A percentile compares a stretch with the other conserved stretches of the same genome.
These are phyloP conservation scores for Erodium texanum DNA, from an alignment of 441 rosid species.

Conservation along the genomic window DNA sequence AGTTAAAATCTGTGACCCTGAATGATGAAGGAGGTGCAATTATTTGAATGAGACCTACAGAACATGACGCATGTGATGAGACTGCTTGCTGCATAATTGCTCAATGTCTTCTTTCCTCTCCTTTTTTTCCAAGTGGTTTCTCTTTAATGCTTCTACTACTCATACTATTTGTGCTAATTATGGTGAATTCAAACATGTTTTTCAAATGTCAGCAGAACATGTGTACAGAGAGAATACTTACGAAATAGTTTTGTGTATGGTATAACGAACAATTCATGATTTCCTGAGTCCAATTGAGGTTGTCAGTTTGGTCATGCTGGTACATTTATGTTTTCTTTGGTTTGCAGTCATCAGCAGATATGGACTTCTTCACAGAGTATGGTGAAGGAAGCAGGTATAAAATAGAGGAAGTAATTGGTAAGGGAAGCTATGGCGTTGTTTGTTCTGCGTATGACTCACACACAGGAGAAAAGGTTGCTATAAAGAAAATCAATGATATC, in stretches of 20 bases:
- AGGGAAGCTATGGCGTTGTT: slow-evolving; percentile 97
- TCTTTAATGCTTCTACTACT: background rate
- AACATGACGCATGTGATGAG: background rate
- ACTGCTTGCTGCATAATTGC: background rate
- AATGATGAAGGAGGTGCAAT: background rate
- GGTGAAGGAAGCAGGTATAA: slow-evolving; percentile 87
- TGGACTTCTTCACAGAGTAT: slow-evolving; percentile 89
- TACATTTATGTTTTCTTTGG: background rate
- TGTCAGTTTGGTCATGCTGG: too few species aligned
- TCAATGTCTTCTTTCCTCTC: background rate
- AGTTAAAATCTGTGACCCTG: background rate
- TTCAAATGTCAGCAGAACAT: background rate
- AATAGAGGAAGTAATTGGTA: slow-evolving; percentile 85
- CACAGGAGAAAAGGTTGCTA: slow-evolving; percentile 82
- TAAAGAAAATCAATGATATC: slow-evolving; percentile 90
- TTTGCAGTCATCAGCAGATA: slow-evolving; percentile 2
- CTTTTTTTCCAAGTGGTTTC: background rate
- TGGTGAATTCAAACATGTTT: background rate
- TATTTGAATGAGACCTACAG: background rate
- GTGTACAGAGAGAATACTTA: background rate
- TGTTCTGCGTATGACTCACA: slow-evolving; percentile 80
- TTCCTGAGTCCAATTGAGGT: background rate
- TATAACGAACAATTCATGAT: background rate
- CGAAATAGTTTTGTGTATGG: background rate
- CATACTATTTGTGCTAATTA: background rate